Percentiles rank a stretch among this genome's conserved stretches.
Evolutionary conservation across 2,329 filamentous ascomycete genomes (phyloP).

Genomic region (Atkinsonella hypoxylon): DNA sequence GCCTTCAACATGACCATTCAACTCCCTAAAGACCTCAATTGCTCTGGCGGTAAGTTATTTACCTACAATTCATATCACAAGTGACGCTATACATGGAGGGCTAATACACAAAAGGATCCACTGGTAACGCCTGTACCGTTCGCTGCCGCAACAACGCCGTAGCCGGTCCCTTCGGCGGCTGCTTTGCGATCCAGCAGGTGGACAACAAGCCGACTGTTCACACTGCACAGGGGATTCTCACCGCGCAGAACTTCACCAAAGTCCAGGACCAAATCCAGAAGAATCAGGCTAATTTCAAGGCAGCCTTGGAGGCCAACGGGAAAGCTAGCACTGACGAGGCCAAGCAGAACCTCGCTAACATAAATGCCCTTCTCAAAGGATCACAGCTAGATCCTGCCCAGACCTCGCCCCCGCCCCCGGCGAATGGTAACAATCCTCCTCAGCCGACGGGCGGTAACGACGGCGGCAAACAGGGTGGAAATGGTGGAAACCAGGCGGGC

Average conservation of each 20-base stretch:
- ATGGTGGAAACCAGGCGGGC: neutral
- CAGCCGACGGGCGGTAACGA: constrained; percentile 5
- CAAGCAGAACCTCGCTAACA: constrained; percentile 23
- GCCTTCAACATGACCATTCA: constrained; percentile 44
- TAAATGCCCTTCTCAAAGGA: constrained; percentile 24
- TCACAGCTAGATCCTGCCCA: constrained; percentile 19
- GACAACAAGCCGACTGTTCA: constrained; percentile 31
- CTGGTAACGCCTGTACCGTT: constrained; percentile 46
- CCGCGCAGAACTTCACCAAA: constrained; percentile 30
- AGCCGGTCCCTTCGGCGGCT: constrained; percentile 45
- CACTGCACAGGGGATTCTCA: constrained; percentile 32
- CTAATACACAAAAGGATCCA: constrained; percentile 27
- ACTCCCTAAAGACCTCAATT: constrained; percentile 37
- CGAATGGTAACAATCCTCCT: neutral
- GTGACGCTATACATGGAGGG: neutral
- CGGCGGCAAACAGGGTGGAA: neutral
- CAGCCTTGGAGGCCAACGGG: constrained; percentile 28
- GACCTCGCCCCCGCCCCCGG: constrained; percentile 19
- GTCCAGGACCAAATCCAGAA: constrained; percentile 35
- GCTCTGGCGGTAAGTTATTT: constrained; percentile 33
- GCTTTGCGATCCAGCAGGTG: constrained; percentile 44
- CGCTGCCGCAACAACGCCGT: constrained; percentile 47
- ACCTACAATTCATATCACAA: neutral
- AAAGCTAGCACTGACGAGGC: constrained; percentile 22
- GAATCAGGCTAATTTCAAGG: constrained; percentile 37